Conservation (phyloP, 2,329 filamentous ascomycete genomes). For the Aspergillus proliferans region DNA sequence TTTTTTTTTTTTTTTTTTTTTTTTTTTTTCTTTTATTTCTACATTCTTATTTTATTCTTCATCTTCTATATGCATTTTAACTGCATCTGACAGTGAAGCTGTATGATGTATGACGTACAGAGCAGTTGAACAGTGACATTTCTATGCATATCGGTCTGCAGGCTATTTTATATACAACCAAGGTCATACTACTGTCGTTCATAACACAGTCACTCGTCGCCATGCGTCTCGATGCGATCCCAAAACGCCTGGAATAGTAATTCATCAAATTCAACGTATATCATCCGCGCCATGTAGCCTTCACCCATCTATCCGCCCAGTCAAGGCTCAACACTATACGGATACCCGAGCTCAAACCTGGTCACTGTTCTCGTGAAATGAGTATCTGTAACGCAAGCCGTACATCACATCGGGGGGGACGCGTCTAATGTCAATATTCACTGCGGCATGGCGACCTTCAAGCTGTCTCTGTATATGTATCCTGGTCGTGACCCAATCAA, state of each 20-base stretch:
- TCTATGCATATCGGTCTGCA: neutral
- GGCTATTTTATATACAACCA: neutral
- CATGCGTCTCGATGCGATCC: constrained; percentile 3
- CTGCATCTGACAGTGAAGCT: neutral
- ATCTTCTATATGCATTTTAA: neutral
- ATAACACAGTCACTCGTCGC: neutral
- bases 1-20: too few species aligned
- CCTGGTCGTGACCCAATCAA: too few species aligned
- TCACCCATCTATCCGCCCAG: constrained; percentile 1
- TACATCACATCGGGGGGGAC: constrained; percentile 1
- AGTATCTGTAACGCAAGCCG: neutral
- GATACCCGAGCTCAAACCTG: neutral
- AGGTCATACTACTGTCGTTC: too few species aligned
- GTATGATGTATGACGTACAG: neutral
- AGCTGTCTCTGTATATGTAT: too few species aligned
- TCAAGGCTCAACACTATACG: constrained; percentile 1
- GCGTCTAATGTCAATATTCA: too few species aligned
- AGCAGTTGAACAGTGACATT: neutral
- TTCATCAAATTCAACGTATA: constrained; percentile 6
- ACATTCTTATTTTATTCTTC: too few species aligned
- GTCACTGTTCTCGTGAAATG: neutral
- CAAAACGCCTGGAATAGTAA: constrained; percentile 5
- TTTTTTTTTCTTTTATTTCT: too few species aligned
- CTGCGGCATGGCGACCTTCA: too few species aligned
- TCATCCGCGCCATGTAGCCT: constrained; percentile 3